A percentile compares a stretch with the other conserved stretches of the same genome.
Conservation (phyloP, 2,329 filamentous ascomycete species). For the Metarhizium sp. region DNA sequence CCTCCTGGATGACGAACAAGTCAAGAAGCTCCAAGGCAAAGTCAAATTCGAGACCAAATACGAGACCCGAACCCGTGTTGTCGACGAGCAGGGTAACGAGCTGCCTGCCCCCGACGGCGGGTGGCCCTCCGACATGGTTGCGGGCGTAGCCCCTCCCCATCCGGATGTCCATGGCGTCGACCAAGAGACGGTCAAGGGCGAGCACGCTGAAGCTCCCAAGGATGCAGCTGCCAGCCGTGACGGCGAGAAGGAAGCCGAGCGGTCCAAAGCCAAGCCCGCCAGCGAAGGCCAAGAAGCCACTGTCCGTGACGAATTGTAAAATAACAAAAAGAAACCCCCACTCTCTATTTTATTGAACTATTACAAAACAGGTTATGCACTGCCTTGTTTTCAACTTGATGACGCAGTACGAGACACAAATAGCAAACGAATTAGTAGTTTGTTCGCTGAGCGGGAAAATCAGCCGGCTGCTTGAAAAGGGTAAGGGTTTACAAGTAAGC, state of each 20-base stretch:
- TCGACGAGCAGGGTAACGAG: conserved; percentile 74
- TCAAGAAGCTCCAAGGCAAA: conserved; percentile 78
- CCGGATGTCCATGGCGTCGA: conserved; percentile 53
- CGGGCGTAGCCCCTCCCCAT: conserved; percentile 46
- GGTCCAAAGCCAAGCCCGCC: conserved; percentile 49
- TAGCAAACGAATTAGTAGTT: neutral
- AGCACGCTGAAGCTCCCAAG: conserved; percentile 29
- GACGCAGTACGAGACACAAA: neutral
- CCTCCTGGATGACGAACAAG: conserved; percentile 72
- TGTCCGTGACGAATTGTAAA: conserved; percentile 28
- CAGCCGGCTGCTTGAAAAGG: neutral
- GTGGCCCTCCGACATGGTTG: conserved; percentile 25
- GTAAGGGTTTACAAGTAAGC: neutral
- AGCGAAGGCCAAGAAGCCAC: conserved; percentile 54
- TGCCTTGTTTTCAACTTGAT: neutral
- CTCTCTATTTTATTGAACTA: neutral
- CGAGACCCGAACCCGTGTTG: conserved; percentile 81
- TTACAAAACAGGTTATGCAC: neutral
- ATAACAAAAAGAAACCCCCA: neutral
- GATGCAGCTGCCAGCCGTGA: conserved; percentile 41
- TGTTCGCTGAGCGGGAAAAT: neutral
- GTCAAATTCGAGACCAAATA: conserved; percentile 94
- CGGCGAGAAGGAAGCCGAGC: conserved; percentile 49
- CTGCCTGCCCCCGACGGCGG: conserved; percentile 39
- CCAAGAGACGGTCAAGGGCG: conserved; percentile 42